Evolutionary conservation across 495 filamentous ascomycete genomes (phyloP).

Genomic region (Aspergillus kassunensis): DNA sequence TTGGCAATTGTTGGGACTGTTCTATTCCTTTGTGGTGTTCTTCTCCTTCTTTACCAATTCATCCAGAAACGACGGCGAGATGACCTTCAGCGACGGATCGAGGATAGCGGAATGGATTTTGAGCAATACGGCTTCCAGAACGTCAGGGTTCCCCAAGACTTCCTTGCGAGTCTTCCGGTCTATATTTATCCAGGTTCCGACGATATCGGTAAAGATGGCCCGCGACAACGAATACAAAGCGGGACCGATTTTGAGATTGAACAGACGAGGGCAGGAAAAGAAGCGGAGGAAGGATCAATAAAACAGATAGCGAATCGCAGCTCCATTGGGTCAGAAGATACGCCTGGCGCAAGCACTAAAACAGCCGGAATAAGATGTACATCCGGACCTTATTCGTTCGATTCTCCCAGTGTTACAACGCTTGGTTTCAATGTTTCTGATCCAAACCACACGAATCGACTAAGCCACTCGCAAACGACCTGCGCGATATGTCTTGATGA

Average conservation of each 20-base stretch:
- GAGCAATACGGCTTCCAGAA: conserved; percentile 76
- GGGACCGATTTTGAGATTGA: not conserved
- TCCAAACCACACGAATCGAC: conserved; percentile 15
- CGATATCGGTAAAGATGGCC: conserved; percentile 14
- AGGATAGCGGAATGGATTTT: conserved; percentile 71
- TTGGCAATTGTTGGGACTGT: conserved; percentile 76
- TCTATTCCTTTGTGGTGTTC: conserved; percentile 56
- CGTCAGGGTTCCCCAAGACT: conserved; percentile 62
- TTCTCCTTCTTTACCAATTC: conserved; percentile 68
- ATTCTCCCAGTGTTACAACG: not conserved
- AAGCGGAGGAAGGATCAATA: not conserved
- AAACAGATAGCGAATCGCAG: not conserved
- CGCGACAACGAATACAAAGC: not conserved
- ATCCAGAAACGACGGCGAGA: conserved; percentile 64
- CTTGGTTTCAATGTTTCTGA: not conserved
- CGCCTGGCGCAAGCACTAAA: not conserved
- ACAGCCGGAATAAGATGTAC: not conserved
- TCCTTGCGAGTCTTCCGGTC: conserved; percentile 67
- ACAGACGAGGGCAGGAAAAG: not conserved
- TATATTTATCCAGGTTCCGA: conserved; percentile 61
- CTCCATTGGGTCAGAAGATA: not conserved
- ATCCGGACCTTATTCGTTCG: not conserved
- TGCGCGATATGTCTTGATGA: conserved; percentile 87
- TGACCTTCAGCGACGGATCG: conserved; percentile 62
- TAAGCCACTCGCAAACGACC: conserved; percentile 45